These are phyloP conservation scores for Gossypium arboreum DNA, from an alignment of 345 rosid genomes.

Conservation along the genomic window DNA sequence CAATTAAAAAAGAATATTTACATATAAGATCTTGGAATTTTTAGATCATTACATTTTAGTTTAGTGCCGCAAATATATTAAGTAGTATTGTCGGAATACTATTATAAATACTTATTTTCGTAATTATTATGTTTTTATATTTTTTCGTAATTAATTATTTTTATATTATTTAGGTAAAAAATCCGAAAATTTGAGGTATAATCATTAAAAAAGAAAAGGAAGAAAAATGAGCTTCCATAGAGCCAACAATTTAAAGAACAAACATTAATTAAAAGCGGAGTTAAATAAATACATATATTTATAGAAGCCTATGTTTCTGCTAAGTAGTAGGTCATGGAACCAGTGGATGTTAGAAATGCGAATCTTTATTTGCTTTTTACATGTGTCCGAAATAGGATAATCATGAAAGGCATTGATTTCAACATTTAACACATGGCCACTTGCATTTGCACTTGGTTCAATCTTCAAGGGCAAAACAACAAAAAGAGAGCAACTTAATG, in stretches of 20 bases:
- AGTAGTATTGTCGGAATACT: no score
- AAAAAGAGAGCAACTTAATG: not conserved
- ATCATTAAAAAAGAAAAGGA: no score
- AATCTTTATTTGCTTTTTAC: not conserved
- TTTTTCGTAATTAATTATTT: no score
- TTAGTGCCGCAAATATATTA: no score
- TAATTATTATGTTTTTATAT: no score
- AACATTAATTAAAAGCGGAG: not conserved
- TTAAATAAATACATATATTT: not conserved
- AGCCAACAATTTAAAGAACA: no score
- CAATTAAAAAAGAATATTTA: no score
- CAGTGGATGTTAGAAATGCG: not conserved
- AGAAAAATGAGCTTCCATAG: no score
- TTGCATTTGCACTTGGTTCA: not conserved
- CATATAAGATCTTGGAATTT: no score
- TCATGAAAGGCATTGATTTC: not conserved
- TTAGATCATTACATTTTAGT: no score
- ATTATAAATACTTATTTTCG: accelerated
- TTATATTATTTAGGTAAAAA: no score
- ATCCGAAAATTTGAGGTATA: no score
- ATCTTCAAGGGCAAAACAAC: not conserved
- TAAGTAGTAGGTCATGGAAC: not conserved
- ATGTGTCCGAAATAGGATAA: not conserved
- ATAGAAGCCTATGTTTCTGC: not conserved
- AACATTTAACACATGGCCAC: slow-evolving; percentile 1